Base-by-base conservation (phyloP, 352 stramenopile species). In the Phytophthora kernoviae region DNA sequence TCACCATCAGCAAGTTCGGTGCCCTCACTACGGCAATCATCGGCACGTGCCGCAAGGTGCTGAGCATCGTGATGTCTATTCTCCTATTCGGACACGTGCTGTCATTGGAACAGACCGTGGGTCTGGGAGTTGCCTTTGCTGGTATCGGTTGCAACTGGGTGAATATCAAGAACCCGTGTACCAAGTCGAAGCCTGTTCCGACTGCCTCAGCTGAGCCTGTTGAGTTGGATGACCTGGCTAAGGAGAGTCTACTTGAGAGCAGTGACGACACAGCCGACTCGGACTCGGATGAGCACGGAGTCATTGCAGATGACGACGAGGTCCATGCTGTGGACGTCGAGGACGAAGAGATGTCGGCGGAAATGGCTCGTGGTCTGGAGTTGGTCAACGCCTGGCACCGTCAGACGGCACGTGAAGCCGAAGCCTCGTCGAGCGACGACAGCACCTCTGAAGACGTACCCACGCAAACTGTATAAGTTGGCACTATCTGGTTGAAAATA, bases 1-100 rank as follows among this genome's bases (percentile, higher is more conserved):
- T 88, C 58, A 94, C 84, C 6, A 91, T 95, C 60, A 90, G 75
- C 70, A 91, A 90, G 57, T 95, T 95, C 18, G 86, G 86, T 59
- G 86, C 86, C 11, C 54, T 95, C 15, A 95, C 86, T 20, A 93
- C 86, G 5, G 87, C 84, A 10, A 93, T 95, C 51, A 91, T 95
- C 36, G 86, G 86, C 37, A 95, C 86, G 30, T 91, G 85, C 58
- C 84, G 86, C 36, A 95, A 95, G 48, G 86, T 95, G 48, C 65
- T 95, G 20, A 93, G 82, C 56, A 92, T 95, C 36, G 83, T 91
- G 60, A 65, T 94, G 2, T 95, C 86, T 10, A 83, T 94, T n/a
- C 61, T 93, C 21, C 58, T 92, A 5, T 95, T 95, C 39, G 81
- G 83, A 32, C 86, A 95, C 65, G 72, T 92, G 8, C 58, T 95